Evolutionary conservation across 1,139 yeast species (phyloP), one percentile per base, ranked within the genome.

Genomic region (Spathaspora sp.): DNA sequence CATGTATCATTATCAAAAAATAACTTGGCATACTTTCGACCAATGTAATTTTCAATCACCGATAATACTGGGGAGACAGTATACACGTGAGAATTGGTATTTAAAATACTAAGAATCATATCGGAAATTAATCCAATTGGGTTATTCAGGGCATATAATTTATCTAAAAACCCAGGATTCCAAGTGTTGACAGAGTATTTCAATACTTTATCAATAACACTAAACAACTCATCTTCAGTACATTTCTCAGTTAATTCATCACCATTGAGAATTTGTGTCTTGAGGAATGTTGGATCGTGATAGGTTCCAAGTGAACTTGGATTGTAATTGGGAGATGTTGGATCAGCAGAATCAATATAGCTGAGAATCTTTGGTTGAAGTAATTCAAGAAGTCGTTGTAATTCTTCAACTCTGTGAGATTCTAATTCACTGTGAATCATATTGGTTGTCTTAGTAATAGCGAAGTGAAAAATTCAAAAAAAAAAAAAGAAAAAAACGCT

Each of bases 131-230:
- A 81, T 2, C 96, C 96, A 42, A 87, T 84, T 1, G 96, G 93
- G 61, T 88, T 88, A 38, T 89, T 87, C 25, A 89, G 81, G 0
- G 95, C 96, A 57, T 88, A 89, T 49, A 89, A 70, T 63, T 89
- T 89, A 63, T 89, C 96, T 68, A 89, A 66, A 57, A 89, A 89
- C 1, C 95, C 95, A 0, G 88, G 86, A 58, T 85, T 86, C 96
- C 96, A 89, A 0, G 96, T 89, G 48, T 84, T 87, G 37, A 87
- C 90, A 0, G 95, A 85, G 57, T 84, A 79, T 43, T 78, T 66
- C 51, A 89, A 67, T 2, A 89, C 80, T 41, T 72, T 66, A 53
- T 86, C 86, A 44, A 86, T 75, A 11, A 79, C 72, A 2, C 62
- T 61, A 40, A 78, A 63, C 4, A 86, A 68, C 41, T 57, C 52